A percentile compares a stretch with the other conserved stretches of the same genome.
phyloP scores from a whole-genome alignment of 2,329 filamentous ascomycete genomes.

The Monosporascus sp. region DNA sequence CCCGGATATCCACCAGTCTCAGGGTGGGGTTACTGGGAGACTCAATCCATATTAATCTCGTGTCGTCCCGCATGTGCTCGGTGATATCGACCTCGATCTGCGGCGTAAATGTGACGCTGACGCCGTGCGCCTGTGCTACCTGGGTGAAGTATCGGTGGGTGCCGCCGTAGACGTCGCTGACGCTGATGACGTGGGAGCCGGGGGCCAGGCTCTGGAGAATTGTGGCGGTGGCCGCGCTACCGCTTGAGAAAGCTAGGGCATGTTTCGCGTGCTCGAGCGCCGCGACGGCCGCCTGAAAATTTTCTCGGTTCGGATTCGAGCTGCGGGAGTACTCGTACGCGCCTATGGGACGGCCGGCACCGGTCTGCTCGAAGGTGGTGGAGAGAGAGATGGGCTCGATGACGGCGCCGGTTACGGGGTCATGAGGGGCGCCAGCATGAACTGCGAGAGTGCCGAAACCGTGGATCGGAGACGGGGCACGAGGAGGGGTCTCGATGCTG shows the following conservation, averaged over 20 bases:
- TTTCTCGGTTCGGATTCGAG: constrained; percentile 89
- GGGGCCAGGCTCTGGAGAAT: constrained; percentile 89
- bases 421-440: constrained; percentile 86
- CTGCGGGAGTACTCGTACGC: constrained; percentile 90
- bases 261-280: constrained; percentile 89
- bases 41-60: constrained; percentile 96
- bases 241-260: constrained; percentile 90
- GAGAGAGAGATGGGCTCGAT: constrained; percentile 95
- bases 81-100: constrained; percentile 85
- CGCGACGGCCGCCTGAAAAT: constrained; percentile 89
- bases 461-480: constrained; percentile 67
- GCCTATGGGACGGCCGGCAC: constrained; percentile 82
- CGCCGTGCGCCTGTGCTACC: constrained; percentile 89
- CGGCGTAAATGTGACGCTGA: constrained; percentile 90
- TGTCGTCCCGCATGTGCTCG: constrained; percentile 79
- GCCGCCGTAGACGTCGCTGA: constrained; percentile 96
- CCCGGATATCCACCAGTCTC: constrained; percentile 84
- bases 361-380: constrained; percentile 90
- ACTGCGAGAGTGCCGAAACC: constrained; percentile 91
- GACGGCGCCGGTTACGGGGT: constrained; percentile 87
- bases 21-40: constrained; percentile 92
- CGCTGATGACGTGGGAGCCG: constrained; percentile 90
- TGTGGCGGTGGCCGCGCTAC: constrained; percentile 86
- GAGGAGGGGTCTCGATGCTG: constrained; percentile 66
- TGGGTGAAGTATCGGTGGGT: constrained; percentile 99